Evolutionary conservation across 208 protist species (phyloP).

Genomic region (Phytomonas sp.): DNA sequence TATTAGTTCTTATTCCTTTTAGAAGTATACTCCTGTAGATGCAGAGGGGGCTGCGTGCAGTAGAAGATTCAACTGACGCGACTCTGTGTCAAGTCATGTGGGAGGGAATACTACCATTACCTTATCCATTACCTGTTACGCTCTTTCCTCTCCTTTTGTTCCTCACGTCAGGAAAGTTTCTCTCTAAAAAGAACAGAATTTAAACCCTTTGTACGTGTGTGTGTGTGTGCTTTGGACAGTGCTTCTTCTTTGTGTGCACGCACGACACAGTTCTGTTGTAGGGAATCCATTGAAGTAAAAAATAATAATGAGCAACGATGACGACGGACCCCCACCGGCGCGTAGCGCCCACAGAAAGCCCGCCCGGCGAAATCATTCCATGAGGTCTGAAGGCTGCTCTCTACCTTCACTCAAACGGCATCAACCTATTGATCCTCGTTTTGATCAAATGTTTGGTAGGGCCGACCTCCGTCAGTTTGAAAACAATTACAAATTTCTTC

Average conservation of each 20-base stretch:
- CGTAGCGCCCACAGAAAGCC: constrained; percentile 52
- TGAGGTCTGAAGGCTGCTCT: not conserved
- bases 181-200: not conserved
- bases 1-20: not conserved
- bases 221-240: not conserved
- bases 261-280: not conserved
- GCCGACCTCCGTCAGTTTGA: constrained; percentile 53
- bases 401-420: constrained; percentile 8
- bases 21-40: not conserved
- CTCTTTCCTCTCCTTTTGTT: not conserved
- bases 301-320: constrained; percentile 18
- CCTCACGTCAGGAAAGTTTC: not conserved
- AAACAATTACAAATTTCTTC: constrained; percentile 76
- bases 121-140: not conserved
- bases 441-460: constrained; percentile 52
- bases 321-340: constrained; percentile 66
- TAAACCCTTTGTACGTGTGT: not conserved
- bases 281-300: not conserved
- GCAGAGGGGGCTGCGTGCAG: not conserved
- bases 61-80: not conserved
- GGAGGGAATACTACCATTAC: not conserved
- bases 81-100: not conserved
- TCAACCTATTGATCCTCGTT: constrained; percentile 60
- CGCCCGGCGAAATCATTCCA: not conserved
- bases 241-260: not conserved